A percentile compares a stretch with the other conserved stretches of the same genome.
Evolutionary conservation across 257 asterid species (phyloP).

Genomic region (Nicotiana benthamiana): DNA sequence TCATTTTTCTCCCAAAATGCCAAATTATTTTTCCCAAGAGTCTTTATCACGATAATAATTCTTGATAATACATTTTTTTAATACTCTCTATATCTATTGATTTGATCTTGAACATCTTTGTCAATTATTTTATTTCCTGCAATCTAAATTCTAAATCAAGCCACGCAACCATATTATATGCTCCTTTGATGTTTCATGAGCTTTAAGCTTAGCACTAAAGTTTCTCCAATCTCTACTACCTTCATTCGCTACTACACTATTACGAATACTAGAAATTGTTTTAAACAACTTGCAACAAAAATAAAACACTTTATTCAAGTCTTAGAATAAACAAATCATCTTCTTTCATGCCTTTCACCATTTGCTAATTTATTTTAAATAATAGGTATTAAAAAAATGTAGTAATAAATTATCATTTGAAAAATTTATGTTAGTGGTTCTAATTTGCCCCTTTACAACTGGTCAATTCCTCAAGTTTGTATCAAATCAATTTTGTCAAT

Average conservation of each 20-base stretch:
- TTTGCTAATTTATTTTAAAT: neutral
- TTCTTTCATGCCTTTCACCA: neutral
- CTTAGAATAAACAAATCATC: neutral
- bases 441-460: neutral
- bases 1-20: no score
- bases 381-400: neutral
- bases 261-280: neutral
- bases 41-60: no score
- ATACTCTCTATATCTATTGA: no score
- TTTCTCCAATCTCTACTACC: no score
- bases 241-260: neutral
- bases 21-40: no score
- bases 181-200: no score
- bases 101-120: no score
- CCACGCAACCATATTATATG: no score
- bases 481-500: neutral
- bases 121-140: no score
- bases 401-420: neutral
- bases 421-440: neutral
- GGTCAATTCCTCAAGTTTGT: neutral
- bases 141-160: no score
- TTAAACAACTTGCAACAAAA: neutral
- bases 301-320: neutral
- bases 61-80: no score
- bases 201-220: no score